phyloP scores from a whole-genome alignment of 192 early-diverging fungal genomes.

The Backusella tarrabulga region DNA sequence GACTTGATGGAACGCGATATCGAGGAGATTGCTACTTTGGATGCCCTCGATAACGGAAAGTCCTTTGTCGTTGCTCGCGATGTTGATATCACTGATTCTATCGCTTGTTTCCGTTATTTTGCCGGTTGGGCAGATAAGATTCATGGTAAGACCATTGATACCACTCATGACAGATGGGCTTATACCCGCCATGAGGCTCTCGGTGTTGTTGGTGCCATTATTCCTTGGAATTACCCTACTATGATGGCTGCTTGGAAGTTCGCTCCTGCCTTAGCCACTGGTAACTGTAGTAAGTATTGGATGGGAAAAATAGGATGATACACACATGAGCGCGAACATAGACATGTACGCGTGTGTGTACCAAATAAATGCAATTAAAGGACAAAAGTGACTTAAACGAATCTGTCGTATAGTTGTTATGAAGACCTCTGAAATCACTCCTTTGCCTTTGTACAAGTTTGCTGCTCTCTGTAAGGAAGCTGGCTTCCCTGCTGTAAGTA shows the following conservation, averaged over 20 bases:
- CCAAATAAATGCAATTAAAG: background rate
- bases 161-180: constrained; percentile 42
- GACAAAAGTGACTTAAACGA: background rate
- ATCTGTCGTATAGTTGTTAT: constrained; percentile 50
- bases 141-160: constrained; percentile 47
- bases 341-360: background rate
- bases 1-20: constrained; percentile 47
- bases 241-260: constrained; percentile 71
- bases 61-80: constrained; percentile 56
- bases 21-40: constrained; percentile 50
- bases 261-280: constrained; percentile 72
- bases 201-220: constrained; percentile 75
- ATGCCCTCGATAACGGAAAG: constrained; percentile 80
- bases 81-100: constrained; percentile 63
- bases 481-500: constrained; percentile 62
- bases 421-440: constrained; percentile 76
- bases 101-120: constrained; percentile 76
- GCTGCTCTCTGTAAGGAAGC: constrained; percentile 65
- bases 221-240: constrained; percentile 72
- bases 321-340: background rate
- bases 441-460: constrained; percentile 59
- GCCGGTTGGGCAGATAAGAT: constrained; percentile 67
- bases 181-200: constrained; percentile 59
- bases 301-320: background rate
- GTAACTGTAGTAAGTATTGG: constrained; percentile 52